Evolutionary conservation across 805 yeast genomes (phyloP), one percentile per base, ranked within the genome.

Genomic region (Komagataella ulmi): DNA sequence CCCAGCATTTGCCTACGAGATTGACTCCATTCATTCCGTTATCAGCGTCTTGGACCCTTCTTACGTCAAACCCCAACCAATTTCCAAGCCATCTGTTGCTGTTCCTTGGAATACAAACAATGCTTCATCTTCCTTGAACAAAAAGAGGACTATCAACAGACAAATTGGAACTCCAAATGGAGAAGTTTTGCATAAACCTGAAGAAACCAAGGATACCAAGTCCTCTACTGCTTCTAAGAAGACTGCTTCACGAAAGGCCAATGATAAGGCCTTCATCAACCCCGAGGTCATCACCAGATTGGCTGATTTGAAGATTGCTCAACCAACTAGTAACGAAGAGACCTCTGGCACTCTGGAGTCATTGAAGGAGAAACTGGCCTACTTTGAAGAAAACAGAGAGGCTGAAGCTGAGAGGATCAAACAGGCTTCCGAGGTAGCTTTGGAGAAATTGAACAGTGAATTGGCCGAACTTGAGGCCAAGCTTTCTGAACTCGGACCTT

Each of bases 1-100:
- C 59, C 96, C 98, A 24, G 98, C 97, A 24, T 90, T 85, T 70
- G 79, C 83, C 54, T 70, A 70, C 47, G 96, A 93, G 70, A 83
- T 91, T 60, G 75, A 75, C 57, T 73, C 83, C 56, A 85, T 93
- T 61, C 87, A 89, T 67, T 71, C 76, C 52, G 74, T 89, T 64
- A 74, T 90, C 64, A 62, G 70, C 44, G 79, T 79, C 68, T 87
- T 93, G 59, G 96, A 89, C 63, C 93, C 95, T 58, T 63, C 83
- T 48, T 81, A 79, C 68, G 87, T 80, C 61, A 80, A 77, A 65
- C 80, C 85, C 50, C 70, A 67, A 53, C 40, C 40, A 10, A 30
- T 30, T 30, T 30, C 40, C 40, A 52, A 58, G 47, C 49, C 63
- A 23, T 53, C 54, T 43, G 19, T 55, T 23, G 57, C 56, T 44